phyloP scores from a whole-genome alignment of 2,329 filamentous ascomycete species.

The Metarhizium sp. region DNA sequence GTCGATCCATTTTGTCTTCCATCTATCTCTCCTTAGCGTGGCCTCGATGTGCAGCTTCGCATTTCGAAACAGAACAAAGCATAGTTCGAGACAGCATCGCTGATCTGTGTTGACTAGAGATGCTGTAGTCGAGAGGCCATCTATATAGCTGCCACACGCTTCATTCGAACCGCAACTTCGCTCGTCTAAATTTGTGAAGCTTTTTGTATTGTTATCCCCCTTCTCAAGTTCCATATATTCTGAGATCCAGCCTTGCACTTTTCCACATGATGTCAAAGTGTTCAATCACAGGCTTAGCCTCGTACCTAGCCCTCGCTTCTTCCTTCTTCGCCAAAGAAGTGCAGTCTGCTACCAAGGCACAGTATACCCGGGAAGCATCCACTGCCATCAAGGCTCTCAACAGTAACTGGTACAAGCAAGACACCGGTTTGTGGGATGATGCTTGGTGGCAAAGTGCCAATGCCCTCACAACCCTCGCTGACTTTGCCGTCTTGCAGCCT shows the following conservation, averaged over 20 bases:
- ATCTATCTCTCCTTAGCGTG: neutral
- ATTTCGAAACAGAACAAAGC: too few relatives aligned
- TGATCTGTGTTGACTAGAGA: neutral
- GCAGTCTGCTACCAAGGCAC: neutral
- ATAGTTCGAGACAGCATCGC: too few relatives aligned
- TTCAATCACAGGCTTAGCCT: neutral
- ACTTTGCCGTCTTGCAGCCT: constrained; percentile 33
- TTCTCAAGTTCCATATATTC: neutral
- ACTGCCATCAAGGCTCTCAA: constrained; percentile 38
- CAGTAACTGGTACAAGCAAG: constrained; percentile 46
- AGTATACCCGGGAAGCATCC: constrained; percentile 24
- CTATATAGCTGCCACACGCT: neutral
- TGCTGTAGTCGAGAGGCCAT: neutral
- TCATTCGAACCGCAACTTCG: neutral
- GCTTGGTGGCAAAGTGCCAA: constrained; percentile 70
- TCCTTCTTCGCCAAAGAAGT: neutral
- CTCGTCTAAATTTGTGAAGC: neutral
- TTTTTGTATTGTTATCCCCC: neutral
- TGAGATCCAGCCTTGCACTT: neutral
- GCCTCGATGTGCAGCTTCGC: neutral
- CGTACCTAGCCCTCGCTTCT: neutral
- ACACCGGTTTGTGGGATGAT: constrained; percentile 52
- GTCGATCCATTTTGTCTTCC: neutral
- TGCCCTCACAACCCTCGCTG: constrained; percentile 50
- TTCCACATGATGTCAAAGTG: neutral